phyloP scores from a whole-genome alignment of 2,329 filamentous ascomycete genomes.

The Zopfia rhizophila region DNA sequence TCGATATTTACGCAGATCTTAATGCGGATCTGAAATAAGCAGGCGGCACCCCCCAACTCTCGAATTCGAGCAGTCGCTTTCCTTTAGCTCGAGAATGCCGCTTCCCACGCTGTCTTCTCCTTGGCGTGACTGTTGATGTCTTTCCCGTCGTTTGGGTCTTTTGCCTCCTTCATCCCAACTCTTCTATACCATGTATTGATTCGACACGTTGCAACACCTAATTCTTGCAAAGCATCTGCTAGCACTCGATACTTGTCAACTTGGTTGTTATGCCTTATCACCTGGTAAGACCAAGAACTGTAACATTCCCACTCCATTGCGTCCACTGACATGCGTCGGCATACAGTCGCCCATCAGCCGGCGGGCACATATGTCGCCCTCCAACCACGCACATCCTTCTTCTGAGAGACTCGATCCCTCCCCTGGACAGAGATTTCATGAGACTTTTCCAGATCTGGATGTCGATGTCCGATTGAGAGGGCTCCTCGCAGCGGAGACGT shows the following conservation, averaged over 20 bases:
- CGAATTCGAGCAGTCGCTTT: conserved; percentile 1
- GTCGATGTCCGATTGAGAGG: conserved; percentile 31
- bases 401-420: too few species aligned
- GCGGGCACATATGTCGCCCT: neutral
- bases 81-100: too few species aligned
- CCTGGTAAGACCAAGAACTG: neutral
- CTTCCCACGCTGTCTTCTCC: too few species aligned
- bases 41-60: too few species aligned
- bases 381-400: conserved; percentile 31
- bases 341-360: neutral
- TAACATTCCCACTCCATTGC: neutral
- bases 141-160: too few species aligned
- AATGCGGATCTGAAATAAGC: too few species aligned
- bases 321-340: neutral
- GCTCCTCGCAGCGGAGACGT: conserved; percentile 19
- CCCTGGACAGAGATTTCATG: conserved; percentile 12
- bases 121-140: too few species aligned
- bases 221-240: neutral
- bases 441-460: conserved; percentile 16
- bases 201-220: too few species aligned
- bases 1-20: too few species aligned
- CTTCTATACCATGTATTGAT: neutral
- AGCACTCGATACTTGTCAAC: neutral
- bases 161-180: too few species aligned
- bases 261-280: neutral